Base-by-base conservation (phyloP, 139 green algal species). In the Dunaliella primolecta region DNA sequence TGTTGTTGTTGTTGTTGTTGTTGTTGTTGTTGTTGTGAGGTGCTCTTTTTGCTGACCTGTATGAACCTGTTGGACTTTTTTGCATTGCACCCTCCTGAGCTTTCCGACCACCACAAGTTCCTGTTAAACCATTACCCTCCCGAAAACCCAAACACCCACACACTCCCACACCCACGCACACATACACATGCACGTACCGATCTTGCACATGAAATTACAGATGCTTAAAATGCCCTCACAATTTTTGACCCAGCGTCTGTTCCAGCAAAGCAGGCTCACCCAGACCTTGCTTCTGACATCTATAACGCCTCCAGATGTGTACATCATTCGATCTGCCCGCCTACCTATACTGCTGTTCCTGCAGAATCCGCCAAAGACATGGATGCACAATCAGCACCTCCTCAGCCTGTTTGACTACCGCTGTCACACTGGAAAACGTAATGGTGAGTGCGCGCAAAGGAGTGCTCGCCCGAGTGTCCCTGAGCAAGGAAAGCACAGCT, bases 351-450 rank as follows among this genome's bases (percentile, higher is more conserved):
- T n/a, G n/a, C n/a, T n/a, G n/a, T n/a, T n/a, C n/a, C n/a, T n/a
- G n/a, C 80, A 85, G 87, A 84, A 87, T 34, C 87, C 81, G 0
- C 87, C 84, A 0, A 80, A 30, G 32, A 85, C 23, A 36, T 81
- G 72, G 71, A 36, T 70, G 30, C 83, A 83, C 27, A 57, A 82
- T n/a, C 78, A 84, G 11, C 81, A 83, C 32, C 85, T 84, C 21
- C 76, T 90, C 34, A 74, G 86, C 46, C 36, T 91, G 36, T 72
- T 91, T 74, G 89, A 92, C 84, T 92, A 92, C 84, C 89, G 89
- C 77, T 92, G 89, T 82, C 89, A 92, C 46, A 64, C 46, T 15
- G 15, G 46, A 25, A 64, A 64, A 7, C n/a, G n/a, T n/a, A n/a
- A n/a, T n/a, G n/a, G n/a, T n/a, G n/a, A n/a, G n/a, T n/a, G n/a